A percentile compares a stretch with the other conserved stretches of the same genome.
phyloP scores from a whole-genome alignment of 371 early-diverging fungal genomes.

The Sporodiniella umbellata region DNA sequence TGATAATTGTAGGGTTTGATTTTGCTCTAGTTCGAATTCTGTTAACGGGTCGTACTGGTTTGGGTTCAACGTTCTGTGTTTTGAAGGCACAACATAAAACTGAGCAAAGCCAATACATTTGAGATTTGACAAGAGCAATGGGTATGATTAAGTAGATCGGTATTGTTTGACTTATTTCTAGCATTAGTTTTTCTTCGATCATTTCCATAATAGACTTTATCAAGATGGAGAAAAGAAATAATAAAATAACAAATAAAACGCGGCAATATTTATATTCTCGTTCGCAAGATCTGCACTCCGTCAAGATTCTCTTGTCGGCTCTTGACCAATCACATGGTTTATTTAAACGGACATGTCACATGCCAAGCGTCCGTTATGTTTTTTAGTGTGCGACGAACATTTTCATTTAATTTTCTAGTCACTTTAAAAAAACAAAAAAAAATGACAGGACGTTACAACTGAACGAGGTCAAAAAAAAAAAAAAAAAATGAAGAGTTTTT shows the following conservation, averaged over 20 bases:
- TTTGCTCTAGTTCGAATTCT: background rate
- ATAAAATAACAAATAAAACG: background rate
- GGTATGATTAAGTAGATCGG: slow-evolving; percentile 2
- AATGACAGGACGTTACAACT: no score
- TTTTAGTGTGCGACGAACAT: no score
- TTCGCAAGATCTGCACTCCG: background rate
- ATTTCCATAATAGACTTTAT: background rate
- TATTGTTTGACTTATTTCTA: background rate
- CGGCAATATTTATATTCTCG: background rate
- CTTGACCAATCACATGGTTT: background rate
- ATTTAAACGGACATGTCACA: no score
- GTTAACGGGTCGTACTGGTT: background rate
- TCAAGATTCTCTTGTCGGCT: background rate
- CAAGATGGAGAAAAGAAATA: background rate
- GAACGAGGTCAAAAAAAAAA: no score
- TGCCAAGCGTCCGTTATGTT: no score
- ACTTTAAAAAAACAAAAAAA: no score
- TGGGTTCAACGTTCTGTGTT: background rate
- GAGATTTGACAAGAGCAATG: slow-evolving; percentile 16
- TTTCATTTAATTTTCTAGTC: no score
- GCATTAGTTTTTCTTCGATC: background rate
- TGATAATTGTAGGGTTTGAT: background rate
- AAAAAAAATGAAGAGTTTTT: no score
- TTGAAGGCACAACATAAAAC: slow-evolving; percentile 13
- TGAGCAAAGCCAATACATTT: slow-evolving; percentile 20